These are phyloP conservation scores for Coniochaeta sp. DNA, from an alignment of 2,329 filamentous ascomycete species.

Conservation along the genomic window DNA sequence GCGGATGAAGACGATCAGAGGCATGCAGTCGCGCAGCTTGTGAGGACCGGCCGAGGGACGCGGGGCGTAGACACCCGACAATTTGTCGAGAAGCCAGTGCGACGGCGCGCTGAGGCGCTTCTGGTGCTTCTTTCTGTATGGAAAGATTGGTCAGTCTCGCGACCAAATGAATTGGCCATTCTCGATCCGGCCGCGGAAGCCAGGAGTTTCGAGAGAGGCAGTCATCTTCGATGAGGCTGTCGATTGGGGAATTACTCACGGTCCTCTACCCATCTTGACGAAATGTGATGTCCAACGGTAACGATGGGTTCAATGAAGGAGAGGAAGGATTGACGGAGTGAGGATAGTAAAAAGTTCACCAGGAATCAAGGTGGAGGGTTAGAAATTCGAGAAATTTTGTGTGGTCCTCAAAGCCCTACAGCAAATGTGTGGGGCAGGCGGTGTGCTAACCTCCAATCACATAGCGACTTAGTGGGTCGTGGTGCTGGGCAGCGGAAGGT, in stretches of 20 bases:
- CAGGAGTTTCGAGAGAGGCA: not conserved
- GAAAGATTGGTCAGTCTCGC: constrained; percentile 18
- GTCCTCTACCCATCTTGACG: constrained; percentile 40
- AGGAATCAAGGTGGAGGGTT: constrained; percentile 8
- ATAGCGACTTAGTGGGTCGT: not conserved
- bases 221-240: not conserved
- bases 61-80: constrained; percentile 81
- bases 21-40: constrained; percentile 99
- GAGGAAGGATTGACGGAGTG: constrained; percentile 7
- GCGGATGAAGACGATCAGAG: constrained; percentile 96
- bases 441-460: constrained; percentile 2
- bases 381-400: constrained; percentile 11
- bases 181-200: not conserved
- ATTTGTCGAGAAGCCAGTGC: constrained; percentile 99
- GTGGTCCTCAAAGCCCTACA: constrained; percentile 15
- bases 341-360: constrained; percentile 12
- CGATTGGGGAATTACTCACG: constrained; percentile 34
- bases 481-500: not conserved
- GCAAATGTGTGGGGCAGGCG: constrained; percentile 12
- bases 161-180: not conserved
- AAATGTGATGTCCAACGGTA: constrained; percentile 23
- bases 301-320: constrained; percentile 13
- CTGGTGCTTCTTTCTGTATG: constrained; percentile 90
- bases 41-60: constrained; percentile 79
- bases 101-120: constrained; percentile 98